phyloP scores from a whole-genome alignment of 73 alveolate species.

The Tetrahymena borealis region DNA sequence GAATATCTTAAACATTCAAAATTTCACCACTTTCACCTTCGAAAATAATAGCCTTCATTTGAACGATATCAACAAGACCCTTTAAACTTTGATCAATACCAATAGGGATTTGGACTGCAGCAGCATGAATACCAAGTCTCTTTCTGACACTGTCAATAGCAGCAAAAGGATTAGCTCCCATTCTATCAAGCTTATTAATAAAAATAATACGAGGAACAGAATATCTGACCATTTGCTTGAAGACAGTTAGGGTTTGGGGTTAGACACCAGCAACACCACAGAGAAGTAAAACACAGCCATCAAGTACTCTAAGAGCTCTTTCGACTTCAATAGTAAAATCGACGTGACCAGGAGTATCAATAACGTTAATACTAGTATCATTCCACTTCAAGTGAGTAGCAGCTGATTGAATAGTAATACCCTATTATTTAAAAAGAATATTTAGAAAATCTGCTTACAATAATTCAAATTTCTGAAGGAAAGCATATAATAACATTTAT shows the following conservation, averaged over 20 bases:
- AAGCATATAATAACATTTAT: neutral
- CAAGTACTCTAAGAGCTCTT: slow-evolving; percentile 94
- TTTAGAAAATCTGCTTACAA: neutral
- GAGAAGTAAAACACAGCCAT: slow-evolving; percentile 83
- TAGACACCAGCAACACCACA: slow-evolving; percentile 95
- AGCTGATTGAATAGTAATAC: slow-evolving; percentile 91
- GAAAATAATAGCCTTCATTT: slow-evolving; percentile 66
- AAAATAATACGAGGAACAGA: slow-evolving; percentile 86
- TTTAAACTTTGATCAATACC: slow-evolving; percentile 72
- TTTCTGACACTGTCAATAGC: slow-evolving; percentile 52
- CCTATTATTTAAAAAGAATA: slow-evolving; percentile 7
- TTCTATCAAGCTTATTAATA: slow-evolving; percentile 91
- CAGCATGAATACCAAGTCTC: slow-evolving; percentile 66
- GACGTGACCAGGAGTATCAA: slow-evolving; percentile 98
- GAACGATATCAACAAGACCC: slow-evolving; percentile 71
- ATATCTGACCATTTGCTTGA: slow-evolving; percentile 88
- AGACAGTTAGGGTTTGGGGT: slow-evolving; percentile 92
- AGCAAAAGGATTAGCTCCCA: slow-evolving; percentile 89
- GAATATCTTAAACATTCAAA: slow-evolving; percentile 53
- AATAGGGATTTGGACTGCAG: slow-evolving; percentile 64
- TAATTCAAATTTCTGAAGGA: neutral
- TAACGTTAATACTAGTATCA: slow-evolving; percentile 74
- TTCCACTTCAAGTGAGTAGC: slow-evolving; percentile 93
- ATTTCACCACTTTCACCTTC: slow-evolving; percentile 73
- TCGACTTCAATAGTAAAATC: slow-evolving; percentile 97